A percentile compares a stretch with the other conserved stretches of the same genome.
These are phyloP conservation scores for Xylaria castorea DNA, from an alignment of 495 filamentous ascomycete genomes.

Conservation along the genomic window DNA sequence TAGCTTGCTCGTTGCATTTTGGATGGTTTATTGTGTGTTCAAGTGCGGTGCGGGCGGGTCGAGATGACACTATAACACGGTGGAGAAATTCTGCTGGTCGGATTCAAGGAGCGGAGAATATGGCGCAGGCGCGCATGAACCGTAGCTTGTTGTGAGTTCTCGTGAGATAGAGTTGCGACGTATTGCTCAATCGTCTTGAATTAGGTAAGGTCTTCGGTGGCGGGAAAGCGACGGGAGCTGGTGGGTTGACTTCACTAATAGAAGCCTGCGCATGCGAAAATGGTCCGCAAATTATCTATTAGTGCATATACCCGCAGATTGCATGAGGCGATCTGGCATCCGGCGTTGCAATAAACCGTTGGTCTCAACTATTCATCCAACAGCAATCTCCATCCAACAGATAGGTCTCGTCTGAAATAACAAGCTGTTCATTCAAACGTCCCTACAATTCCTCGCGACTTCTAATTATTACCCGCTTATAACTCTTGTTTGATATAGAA, in stretches of 20 bases:
- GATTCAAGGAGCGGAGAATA: not conserved
- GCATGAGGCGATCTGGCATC: not conserved
- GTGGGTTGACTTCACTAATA: slow-evolving; percentile 8
- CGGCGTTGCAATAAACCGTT: slow-evolving; percentile 27
- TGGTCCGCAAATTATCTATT: not conserved
- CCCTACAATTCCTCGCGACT: not conserved
- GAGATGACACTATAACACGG: not conserved
- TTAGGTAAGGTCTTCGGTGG: not conserved
- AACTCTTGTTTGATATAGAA: not conserved
- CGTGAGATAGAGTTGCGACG: slow-evolving; percentile 12
- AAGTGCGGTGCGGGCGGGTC: not conserved
- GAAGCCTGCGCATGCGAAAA: not conserved
- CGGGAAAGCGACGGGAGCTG: slow-evolving; percentile 1
- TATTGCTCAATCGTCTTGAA: not conserved
- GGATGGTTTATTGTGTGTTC: not conserved
- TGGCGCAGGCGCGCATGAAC: not conserved
- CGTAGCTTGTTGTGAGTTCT: not conserved
- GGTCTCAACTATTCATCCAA: not conserved
- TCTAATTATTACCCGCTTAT: not conserved
- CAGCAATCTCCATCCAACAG: not conserved
- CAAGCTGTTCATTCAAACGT: too few relatives aligned
- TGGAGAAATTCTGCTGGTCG: not conserved
- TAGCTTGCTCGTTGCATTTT: slow-evolving; percentile 88
- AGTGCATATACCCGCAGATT: not conserved
- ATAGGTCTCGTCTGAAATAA: too few relatives aligned